Base-by-base conservation (phyloP, 2,329 filamentous ascomycete genomes). In the Xylogone sp. region DNA sequence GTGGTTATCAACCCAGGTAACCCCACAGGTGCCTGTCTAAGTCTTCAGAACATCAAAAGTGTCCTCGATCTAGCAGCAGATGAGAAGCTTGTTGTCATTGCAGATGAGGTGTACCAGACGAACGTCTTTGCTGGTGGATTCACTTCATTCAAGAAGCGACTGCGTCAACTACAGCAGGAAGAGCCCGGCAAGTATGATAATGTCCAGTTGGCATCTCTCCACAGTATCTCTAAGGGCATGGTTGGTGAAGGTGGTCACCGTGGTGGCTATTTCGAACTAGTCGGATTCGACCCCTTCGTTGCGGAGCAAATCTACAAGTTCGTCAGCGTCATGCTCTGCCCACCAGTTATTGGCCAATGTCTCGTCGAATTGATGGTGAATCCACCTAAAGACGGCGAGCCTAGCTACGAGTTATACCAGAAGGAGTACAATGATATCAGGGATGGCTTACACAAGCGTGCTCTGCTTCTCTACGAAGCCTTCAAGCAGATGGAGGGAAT, bases 1-100 rank as follows among this genome's bases (percentile, higher is more conserved):
- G 93, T 94, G 59, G 86, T 99, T 63, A 99, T 99, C 77, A 99
- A 99, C 79, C 94, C 94, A 0, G 94, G 94, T 53, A 99, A 99
- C 75, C 94, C 94, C 3, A 99, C 94, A 2, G 94, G 94, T 59
- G 90, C 91, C 47, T 93, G 87, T 49, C 81, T 99, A 18, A 77
- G 86, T 29, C 80, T 87, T 58, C 79, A 83, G 19, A 90, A 97
- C 65, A 85, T 99, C 69, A 84, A 86, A 64, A 79, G 81, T 48
- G 89, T 97, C n/a, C 80, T 97, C 60, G 83, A 94, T 58, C 87
- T 97, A 57, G 93, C 94, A 39, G 86, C 85, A 22, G 79, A 92
- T 69, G 84, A 97, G 77, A 83, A 86, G 62, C 80, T 99, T 21
- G 91, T 97, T 50, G 78, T 97, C 58, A 82, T 99, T 64, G 94